A percentile compares a stretch with the other conserved stretches of the same genome.
Evolutionary conservation across 2,329 filamentous ascomycete species (phyloP).

Genomic region (Aureobasidium sp.): DNA sequence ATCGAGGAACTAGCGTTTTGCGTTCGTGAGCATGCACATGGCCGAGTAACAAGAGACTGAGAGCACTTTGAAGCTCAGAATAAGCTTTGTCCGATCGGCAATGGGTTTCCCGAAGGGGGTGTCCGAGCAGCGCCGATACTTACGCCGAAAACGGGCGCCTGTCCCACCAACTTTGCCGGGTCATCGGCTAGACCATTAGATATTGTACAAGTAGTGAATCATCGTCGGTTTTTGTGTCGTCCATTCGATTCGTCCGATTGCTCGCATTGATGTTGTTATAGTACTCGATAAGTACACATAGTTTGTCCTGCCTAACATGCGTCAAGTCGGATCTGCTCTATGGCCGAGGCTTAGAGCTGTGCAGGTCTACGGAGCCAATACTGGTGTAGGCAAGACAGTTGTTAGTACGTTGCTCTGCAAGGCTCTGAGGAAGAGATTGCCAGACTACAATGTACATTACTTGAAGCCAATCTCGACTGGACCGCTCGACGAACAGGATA

Average conservation of each 20-base stretch:
- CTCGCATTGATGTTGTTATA: not conserved
- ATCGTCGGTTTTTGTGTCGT: not conserved
- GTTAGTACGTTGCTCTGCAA: conserved; percentile 65
- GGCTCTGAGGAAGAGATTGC: conserved; percentile 43
- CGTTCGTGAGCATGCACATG: not conserved
- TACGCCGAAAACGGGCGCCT: not conserved
- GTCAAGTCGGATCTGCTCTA: conserved; percentile 50
- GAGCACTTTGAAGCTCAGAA: not conserved
- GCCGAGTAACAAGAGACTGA: not conserved
- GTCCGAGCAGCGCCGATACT: not conserved
- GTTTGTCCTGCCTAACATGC: not conserved
- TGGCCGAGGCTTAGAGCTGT: conserved; percentile 61
- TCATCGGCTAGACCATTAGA: not conserved
- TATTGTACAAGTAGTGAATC: not conserved
- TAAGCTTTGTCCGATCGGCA: not conserved
- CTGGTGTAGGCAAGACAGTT: conserved; percentile 77
- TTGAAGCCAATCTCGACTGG: conserved; percentile 80
- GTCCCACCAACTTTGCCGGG: not conserved
- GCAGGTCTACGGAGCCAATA: conserved; percentile 78
- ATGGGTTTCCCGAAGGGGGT: not conserved
- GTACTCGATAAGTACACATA: not conserved
- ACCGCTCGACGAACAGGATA: conserved; percentile 59
- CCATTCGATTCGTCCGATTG: not conserved
- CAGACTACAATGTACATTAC: conserved; percentile 49
- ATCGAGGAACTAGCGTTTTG: not conserved